Percentiles rank a stretch among this genome's conserved stretches.
phyloP scores from a whole-genome alignment of 306 rosid genomes.

The Mucuna pruriens region DNA sequence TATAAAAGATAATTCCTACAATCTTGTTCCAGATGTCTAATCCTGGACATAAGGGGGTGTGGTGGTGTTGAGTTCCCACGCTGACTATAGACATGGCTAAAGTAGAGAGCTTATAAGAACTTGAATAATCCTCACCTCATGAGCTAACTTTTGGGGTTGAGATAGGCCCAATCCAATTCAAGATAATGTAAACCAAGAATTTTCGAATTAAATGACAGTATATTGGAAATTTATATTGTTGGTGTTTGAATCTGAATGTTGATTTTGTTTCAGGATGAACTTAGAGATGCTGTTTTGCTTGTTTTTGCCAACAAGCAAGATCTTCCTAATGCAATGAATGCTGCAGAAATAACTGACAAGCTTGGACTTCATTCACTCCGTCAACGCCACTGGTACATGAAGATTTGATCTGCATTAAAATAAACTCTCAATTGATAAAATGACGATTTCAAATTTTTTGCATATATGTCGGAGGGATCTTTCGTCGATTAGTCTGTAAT shows the following conservation, averaged over 20 bases:
- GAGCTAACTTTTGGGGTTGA: background rate
- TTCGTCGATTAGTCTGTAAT: background rate
- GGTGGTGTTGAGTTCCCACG: background rate
- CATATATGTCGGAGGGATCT: conserved; percentile 1
- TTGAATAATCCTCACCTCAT: background rate
- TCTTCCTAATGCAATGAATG: conserved; percentile 99
- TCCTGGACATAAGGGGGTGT: background rate
- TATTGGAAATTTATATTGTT: background rate
- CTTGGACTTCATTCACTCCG: conserved; percentile 98
- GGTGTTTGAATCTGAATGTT: conserved; percentile 20
- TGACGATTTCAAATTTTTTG: conserved; percentile 21
- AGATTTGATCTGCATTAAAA: conserved; percentile 16
- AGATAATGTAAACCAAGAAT: background rate
- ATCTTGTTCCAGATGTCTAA: background rate
- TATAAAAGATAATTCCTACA: background rate
- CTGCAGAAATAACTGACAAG: conserved; percentile 97
- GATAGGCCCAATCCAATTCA: background rate
- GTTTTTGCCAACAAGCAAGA: conserved; percentile 99
- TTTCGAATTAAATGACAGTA: background rate
- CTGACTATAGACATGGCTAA: background rate
- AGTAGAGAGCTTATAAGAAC: background rate
- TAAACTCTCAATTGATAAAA: background rate
- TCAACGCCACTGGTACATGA: conserved; percentile 96
- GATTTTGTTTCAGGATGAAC: conserved; percentile 76
- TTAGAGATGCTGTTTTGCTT: conserved; percentile 94